Conservation (phyloP, 148 eudicot species). For the Rhododendron molle region DNA sequence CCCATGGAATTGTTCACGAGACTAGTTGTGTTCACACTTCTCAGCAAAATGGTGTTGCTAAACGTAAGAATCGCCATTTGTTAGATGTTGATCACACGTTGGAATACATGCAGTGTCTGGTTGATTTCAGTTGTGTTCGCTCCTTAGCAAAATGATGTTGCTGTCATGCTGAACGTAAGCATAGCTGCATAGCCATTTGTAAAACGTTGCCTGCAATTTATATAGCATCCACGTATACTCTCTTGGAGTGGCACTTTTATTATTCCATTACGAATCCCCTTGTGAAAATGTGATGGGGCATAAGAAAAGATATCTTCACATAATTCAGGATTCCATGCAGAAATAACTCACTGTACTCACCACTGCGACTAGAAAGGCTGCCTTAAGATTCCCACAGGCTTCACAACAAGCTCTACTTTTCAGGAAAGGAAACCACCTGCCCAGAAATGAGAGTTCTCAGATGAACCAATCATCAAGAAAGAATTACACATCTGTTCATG, state of each 20-base stretch:
- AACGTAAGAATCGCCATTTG: no score
- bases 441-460: conserved; percentile 15
- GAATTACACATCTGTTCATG: not conserved
- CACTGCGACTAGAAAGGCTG: conserved; percentile 96
- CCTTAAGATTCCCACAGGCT: conserved; percentile 95
- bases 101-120: not conserved
- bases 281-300: not conserved
- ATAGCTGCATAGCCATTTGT: not conserved
- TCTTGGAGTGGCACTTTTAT: not conserved
- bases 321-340: not conserved
- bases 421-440: conserved; percentile 96
- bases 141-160: not conserved
- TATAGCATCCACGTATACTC: not conserved
- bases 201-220: not conserved
- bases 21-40: not conserved
- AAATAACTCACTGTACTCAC: conserved; percentile 36
- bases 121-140: not conserved
- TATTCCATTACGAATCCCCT: not conserved
- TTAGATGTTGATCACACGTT: not conserved
- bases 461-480: conserved; percentile 5
- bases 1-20: not conserved
- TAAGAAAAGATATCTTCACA: not conserved
- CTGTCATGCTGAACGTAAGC: not conserved
- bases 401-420: conserved; percentile 86
- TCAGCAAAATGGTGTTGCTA: not conserved